These are phyloP conservation scores for Closterium sp. DNA, from an alignment of 139 green algal genomes.

Conservation along the genomic window DNA sequence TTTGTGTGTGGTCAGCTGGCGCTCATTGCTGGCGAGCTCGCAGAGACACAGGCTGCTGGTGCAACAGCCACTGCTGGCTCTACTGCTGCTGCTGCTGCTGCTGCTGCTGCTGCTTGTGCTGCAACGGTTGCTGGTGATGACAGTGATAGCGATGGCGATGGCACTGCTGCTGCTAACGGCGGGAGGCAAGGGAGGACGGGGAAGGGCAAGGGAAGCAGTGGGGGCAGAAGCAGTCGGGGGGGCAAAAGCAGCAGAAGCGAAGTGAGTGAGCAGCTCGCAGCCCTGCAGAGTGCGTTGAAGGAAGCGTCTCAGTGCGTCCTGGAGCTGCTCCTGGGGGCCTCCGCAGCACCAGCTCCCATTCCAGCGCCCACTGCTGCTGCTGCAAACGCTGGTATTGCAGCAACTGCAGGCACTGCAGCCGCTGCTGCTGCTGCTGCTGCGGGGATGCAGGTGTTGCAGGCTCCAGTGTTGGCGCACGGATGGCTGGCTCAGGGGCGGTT, in stretches of 20 bases:
- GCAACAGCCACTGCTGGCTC: no score
- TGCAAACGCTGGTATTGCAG: neutral
- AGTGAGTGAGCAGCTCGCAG: neutral
- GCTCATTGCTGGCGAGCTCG: neutral
- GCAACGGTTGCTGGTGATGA: neutral
- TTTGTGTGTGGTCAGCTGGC: neutral
- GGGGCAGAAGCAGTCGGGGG: no score
- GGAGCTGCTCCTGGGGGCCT: neutral
- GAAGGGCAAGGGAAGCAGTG: neutral
- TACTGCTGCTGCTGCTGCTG: neutral
- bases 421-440: no score
- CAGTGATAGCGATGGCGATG: neutral
- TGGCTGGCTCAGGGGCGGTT: conserved; percentile 40
- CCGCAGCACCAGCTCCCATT: neutral
- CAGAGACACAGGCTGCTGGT: neutral
- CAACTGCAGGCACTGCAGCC: neutral
- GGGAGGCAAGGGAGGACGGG: neutral
- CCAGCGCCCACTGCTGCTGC: neutral
- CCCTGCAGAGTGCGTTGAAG: neutral
- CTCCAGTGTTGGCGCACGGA: conserved; percentile 28
- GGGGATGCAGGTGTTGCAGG: neutral
- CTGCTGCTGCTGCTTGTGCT: neutral
- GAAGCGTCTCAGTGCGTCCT: neutral
- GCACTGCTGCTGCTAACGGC: neutral
- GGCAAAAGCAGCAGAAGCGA: neutral